Evolutionary conservation across 495 filamentous ascomycete species (phyloP).

Genomic region (Cercophora sp.): DNA sequence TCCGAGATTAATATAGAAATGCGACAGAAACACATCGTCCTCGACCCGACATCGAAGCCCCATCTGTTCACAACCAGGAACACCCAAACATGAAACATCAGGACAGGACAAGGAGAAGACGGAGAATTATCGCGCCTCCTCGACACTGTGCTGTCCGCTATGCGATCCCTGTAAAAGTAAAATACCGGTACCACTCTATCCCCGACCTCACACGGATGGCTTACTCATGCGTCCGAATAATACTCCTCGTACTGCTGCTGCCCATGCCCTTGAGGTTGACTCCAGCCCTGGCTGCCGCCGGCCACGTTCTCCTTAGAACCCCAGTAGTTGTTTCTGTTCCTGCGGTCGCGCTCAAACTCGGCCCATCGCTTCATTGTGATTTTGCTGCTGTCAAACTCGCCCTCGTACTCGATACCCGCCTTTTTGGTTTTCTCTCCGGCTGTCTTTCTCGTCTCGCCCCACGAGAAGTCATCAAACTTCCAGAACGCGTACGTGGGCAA

Average conservation of each 20-base stretch:
- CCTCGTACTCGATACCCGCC: conserved; percentile 78
- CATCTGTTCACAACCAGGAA: too few species aligned
- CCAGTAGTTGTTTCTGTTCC: conserved; percentile 43
- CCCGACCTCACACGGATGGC: too few species aligned
- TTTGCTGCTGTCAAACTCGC: conserved; percentile 95
- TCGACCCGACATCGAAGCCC: too few species aligned
- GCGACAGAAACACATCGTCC: not conserved
- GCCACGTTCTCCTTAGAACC: conserved; percentile 43
- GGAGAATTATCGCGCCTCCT: too few species aligned
- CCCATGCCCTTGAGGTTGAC: conserved; percentile 32
- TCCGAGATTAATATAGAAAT: not conserved
- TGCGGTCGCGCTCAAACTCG: conserved; percentile 74
- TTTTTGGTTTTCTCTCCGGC: conserved; percentile 80
- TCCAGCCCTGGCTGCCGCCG: conserved; percentile 29
- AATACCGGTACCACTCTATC: too few species aligned
- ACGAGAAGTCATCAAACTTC: conserved; percentile 99
- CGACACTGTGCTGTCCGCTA: too few species aligned
- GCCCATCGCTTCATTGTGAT: conserved; percentile 98
- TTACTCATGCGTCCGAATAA: conserved; percentile 45
- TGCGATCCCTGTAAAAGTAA: too few species aligned
- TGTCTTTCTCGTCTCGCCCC: conserved; percentile 97
- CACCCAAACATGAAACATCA: too few species aligned
- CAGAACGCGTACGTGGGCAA: conserved; percentile 94
- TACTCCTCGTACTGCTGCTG: conserved; percentile 50
- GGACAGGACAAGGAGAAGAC: too few species aligned